Evolutionary conservation across 345 rosid species (phyloP).

Genomic region (Turnera subulata): DNA sequence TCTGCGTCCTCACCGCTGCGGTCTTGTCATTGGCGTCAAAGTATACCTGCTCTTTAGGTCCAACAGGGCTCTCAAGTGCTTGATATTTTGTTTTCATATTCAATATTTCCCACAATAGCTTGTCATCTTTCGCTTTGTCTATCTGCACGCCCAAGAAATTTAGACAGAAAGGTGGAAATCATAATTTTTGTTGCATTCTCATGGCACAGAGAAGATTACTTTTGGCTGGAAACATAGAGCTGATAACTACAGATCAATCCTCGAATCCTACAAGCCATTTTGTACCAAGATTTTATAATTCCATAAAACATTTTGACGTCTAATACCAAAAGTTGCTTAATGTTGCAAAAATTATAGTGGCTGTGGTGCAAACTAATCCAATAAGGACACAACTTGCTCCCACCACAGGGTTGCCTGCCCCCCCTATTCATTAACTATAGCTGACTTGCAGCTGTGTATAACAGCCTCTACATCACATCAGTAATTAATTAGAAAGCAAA

Average conservation of each 20-base stretch:
- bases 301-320: too few species aligned
- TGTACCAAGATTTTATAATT: too few species aligned
- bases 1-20: constrained; percentile 7
- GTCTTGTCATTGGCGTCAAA: constrained; percentile 16
- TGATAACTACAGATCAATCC: too few species aligned
- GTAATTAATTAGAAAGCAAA: not conserved
- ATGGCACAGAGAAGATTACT: not conserved
- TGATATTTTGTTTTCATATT: constrained; percentile 39
- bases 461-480: not conserved
- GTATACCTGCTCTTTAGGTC: constrained; percentile 33
- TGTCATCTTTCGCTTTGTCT: constrained; percentile 33
- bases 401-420: not conserved
- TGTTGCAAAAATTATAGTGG: too few species aligned
- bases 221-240: not conserved
- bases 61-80: constrained; percentile 43
- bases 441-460: too few species aligned
- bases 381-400: too few species aligned
- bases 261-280: too few species aligned
- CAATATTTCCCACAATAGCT: constrained; percentile 39
- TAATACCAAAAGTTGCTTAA: too few species aligned
- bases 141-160: constrained; percentile 36
- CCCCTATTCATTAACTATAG: not conserved
- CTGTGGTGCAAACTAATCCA: too few species aligned
- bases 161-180: constrained; percentile 2
- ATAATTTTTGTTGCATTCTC: too few species aligned